Percentiles rank a stretch among this genome's conserved stretches.
phyloP scores from a whole-genome alignment of 768 basidiomycete species.

The Rubroboletus satanas region DNA sequence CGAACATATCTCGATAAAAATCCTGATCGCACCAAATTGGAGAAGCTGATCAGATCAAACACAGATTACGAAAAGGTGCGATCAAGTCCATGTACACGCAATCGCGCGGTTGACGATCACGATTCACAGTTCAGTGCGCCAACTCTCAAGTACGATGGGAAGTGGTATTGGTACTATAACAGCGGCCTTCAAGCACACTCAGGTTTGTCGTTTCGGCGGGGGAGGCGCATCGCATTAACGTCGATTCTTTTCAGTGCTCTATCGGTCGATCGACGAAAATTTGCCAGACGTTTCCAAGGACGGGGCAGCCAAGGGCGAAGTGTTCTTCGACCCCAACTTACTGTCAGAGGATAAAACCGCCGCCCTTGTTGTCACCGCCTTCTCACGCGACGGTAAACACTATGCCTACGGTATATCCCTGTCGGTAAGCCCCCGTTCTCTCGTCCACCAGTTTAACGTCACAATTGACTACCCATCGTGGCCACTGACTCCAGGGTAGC shows the following conservation, averaged over 20 bases:
- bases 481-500: slow-evolving; percentile 49
- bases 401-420: slow-evolving; percentile 75
- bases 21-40: slow-evolving; percentile 53
- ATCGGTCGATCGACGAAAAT: slow-evolving; percentile 50
- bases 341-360: slow-evolving; percentile 71
- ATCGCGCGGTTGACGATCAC: neutral
- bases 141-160: slow-evolving; percentile 54
- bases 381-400: slow-evolving; percentile 64
- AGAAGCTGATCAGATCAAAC: slow-evolving; percentile 53
- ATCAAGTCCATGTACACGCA: neutral
- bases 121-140: slow-evolving; percentile 59
- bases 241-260: slow-evolving; percentile 43
- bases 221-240: neutral
- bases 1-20: slow-evolving; percentile 60
- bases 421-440: slow-evolving; percentile 45
- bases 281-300: slow-evolving; percentile 53
- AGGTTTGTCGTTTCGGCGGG: slow-evolving; percentile 20
- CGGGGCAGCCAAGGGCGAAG: slow-evolving; percentile 49
- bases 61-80: slow-evolving; percentile 50
- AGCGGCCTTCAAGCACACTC: slow-evolving; percentile 71
- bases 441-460: neutral
- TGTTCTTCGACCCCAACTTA: slow-evolving; percentile 80
- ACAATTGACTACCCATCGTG: neutral
- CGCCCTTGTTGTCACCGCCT: slow-evolving; percentile 53
- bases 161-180: slow-evolving; percentile 83